A percentile compares a stretch with the other conserved stretches of the same genome.
Evolutionary conservation across 208 protist genomes (phyloP).

Genomic region (Crithidia thermophila): DNA sequence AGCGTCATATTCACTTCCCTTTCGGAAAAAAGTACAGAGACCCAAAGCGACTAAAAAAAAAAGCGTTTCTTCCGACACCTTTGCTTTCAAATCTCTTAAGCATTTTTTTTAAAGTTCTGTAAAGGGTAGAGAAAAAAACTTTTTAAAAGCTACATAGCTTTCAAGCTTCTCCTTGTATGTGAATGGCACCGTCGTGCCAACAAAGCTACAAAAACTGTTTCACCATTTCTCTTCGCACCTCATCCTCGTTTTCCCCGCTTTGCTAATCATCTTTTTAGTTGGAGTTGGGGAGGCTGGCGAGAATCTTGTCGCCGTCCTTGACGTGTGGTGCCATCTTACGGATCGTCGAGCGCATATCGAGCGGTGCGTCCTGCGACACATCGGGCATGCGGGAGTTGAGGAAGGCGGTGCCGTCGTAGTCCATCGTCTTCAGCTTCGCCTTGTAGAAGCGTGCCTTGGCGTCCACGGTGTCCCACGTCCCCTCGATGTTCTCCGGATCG

Average conservation of each 20-base stretch:
- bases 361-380: conserved; percentile 70
- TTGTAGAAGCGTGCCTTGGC: conserved; percentile 89
- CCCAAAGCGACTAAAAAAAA: too few species aligned
- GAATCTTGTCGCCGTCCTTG: conserved; percentile 85
- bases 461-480: conserved; percentile 82
- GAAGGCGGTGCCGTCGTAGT: conserved; percentile 86
- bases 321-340: conserved; percentile 82
- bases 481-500: conserved; percentile 73
- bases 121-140: too few species aligned
- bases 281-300: conserved; percentile 49
- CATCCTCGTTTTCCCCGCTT: too few species aligned
- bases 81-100: too few species aligned
- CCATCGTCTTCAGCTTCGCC: conserved; percentile 83
- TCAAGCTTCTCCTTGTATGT: background rate
- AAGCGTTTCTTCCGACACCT: too few species aligned
- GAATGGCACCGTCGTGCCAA: too few species aligned
- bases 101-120: too few species aligned
- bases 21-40: too few species aligned
- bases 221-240: background rate
- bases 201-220: background rate
- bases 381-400: conserved; percentile 67
- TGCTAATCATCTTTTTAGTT: too few species aligned
- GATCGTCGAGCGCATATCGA: conserved; percentile 86
- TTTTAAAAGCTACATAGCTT: background rate
- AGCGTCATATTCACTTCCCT: too few species aligned